A percentile compares a stretch with the other conserved stretches of the same genome.
These are phyloP conservation scores for Hyparrhenia diplandra DNA, from an alignment of 176 grass and related monocot species.

Conservation along the genomic window DNA sequence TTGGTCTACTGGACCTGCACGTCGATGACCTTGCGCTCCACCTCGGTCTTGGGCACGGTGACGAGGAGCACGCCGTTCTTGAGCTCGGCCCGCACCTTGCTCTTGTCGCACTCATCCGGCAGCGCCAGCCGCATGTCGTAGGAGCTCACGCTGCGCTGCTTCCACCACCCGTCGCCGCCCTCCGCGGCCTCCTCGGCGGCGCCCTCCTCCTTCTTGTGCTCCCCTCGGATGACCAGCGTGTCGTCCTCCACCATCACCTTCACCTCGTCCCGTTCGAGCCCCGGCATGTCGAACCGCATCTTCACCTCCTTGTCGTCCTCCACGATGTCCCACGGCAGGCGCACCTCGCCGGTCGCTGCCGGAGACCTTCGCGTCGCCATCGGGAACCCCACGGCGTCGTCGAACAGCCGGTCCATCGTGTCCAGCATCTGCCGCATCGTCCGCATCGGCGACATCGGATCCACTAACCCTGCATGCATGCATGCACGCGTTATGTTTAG, in stretches of 20 bases:
- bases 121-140: conserved; percentile 57
- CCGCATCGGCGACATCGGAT: conserved; percentile 73
- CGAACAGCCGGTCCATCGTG: conserved; percentile 81
- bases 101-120: conserved; percentile 55
- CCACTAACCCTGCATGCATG: conserved; percentile 37
- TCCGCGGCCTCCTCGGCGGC: neutral
- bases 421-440: conserved; percentile 90
- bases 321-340: conserved; percentile 60
- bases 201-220: conserved; percentile 49
- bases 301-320: conserved; percentile 75
- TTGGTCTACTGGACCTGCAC: conserved; percentile 39
- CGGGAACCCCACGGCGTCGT: conserved; percentile 54
- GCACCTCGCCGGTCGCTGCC: conserved; percentile 14
- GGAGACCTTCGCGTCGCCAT: neutral
- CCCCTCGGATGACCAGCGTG: conserved; percentile 59
- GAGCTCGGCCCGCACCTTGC: conserved; percentile 65
- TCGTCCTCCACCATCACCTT: conserved; percentile 72
- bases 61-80: conserved; percentile 79
- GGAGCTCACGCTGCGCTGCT: conserved; percentile 50
- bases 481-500: neutral
- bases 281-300: conserved; percentile 83
- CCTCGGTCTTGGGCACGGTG: conserved; percentile 54
- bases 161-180: conserved; percentile 41
- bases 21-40: conserved; percentile 59
- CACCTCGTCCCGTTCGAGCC: conserved; percentile 62